Conservation (phyloP, 371 early-diverging fungal species). For the Mucor indicus region DNA sequence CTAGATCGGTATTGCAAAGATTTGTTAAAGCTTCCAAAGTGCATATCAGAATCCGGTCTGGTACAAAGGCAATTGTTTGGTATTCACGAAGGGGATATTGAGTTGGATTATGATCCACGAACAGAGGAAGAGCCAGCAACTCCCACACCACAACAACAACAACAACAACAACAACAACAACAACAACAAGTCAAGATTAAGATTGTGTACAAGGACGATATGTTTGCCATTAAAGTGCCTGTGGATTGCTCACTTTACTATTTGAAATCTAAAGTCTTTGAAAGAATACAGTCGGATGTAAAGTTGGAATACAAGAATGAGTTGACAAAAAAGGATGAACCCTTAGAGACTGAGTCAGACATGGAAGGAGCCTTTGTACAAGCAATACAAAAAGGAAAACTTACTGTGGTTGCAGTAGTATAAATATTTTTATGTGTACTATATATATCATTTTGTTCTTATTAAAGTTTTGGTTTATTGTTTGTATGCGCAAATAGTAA, state of each 20-base stretch:
- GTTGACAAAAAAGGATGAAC: slow-evolving; percentile 13
- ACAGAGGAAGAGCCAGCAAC: neutral
- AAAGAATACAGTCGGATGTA: slow-evolving; percentile 40
- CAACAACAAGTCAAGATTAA: slow-evolving; percentile 56
- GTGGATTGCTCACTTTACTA: slow-evolving; percentile 46
- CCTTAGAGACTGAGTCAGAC: slow-evolving; percentile 26
- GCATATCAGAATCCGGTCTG: slow-evolving; percentile 48
- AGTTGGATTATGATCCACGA: slow-evolving; percentile 38
- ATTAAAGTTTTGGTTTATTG: no score
- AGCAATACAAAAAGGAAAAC: slow-evolving; percentile 29
- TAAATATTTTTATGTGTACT: no score
- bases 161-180: neutral
- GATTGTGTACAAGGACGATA: slow-evolving; percentile 60
- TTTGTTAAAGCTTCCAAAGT: slow-evolving; percentile 51
- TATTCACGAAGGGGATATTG: slow-evolving; percentile 57
- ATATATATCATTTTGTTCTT: no score
- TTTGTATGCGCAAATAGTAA: no score
- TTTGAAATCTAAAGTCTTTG: slow-evolving; percentile 52
- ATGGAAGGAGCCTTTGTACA: slow-evolving; percentile 36
- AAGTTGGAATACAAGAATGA: slow-evolving; percentile 27
- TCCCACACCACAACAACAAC: neutral
- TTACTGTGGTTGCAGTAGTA: slow-evolving; percentile 30
- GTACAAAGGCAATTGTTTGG: slow-evolving; percentile 57
- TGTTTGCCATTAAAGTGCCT: slow-evolving; percentile 68
- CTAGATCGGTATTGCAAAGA: slow-evolving; percentile 65